Evolutionary conservation across 768 basidiomycete genomes (phyloP), one percentile per base, ranked within the genome.

Genomic region (Tulasnella sp.): DNA sequence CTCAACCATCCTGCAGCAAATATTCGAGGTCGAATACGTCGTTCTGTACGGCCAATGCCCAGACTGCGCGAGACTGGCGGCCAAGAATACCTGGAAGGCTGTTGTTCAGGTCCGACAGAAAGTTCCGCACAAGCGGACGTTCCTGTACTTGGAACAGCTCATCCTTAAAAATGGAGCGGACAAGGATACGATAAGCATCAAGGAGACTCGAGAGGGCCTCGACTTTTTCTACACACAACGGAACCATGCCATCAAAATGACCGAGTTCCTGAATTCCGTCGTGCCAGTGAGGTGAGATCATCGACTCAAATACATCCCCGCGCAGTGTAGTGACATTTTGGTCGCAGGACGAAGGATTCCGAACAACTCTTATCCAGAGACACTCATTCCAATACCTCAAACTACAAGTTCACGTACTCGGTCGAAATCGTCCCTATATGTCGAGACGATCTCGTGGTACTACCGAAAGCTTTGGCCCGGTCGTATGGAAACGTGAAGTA

Each of bases 21-120:
- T 96, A 0, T 99, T 99, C 82, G 96, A 98, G 85, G 91, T 99
- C 81, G 96, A 98, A 85, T 96, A 96, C 83, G 90, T 99, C 78
- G 94, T 99, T 0, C 95, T 97, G 83, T 90, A 97, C 82, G 94
- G 94, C 0, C 98, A 99, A 87, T 99, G 98, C 85, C 92, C 95
- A 0, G 95, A 96, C 82, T 99, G 98, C 83, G 88, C 97, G 0
- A 92, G 91, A 83, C 90, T 99, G 5, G 98, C 98, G 0, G 98
- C 98, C 3, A 99, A 99, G 87, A 98, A 99, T 84, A 99, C 97
- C 0, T 99, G 97, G 98, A 96, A 96, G 84, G 96, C 97, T 1
- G 89, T 96, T 52, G 97, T 99, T 1, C 98, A 99, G 87, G 96
- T 99, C n/a, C 92, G 98, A 71, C 98, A 99, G 85, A 99, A 99